These are phyloP conservation scores for Emmonsiellopsis sp. DNA, from an alignment of 2,329 filamentous ascomycete species.

Conservation along the genomic window DNA sequence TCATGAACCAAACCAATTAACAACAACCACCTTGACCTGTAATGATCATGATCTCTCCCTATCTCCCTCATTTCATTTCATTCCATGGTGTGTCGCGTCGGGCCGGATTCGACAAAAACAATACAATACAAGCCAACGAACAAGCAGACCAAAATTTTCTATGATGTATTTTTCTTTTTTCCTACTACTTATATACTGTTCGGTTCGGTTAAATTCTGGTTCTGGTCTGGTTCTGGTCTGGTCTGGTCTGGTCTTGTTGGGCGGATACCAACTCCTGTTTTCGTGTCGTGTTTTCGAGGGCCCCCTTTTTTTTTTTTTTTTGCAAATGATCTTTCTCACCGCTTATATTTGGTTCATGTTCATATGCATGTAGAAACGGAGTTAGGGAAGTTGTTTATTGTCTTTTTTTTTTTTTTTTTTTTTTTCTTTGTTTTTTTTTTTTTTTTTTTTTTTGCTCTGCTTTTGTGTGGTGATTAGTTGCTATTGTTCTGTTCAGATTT, in stretches of 20 bases:
- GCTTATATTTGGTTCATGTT: background rate
- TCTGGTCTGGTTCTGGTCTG: background rate
- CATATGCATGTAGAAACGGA: background rate
- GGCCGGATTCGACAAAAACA: background rate
- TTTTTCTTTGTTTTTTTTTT: background rate
- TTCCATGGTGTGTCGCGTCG: background rate
- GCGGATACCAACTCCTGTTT: no score
- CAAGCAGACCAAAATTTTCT: background rate
- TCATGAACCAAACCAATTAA: background rate
- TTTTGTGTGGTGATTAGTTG: background rate
- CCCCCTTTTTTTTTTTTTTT: background rate
- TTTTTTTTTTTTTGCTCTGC: background rate
- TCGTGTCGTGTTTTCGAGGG: no score
- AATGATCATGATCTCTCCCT: background rate
- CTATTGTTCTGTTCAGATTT: background rate
- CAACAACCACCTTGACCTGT: background rate
- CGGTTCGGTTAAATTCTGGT: background rate
- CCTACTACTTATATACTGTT: background rate
- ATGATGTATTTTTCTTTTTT: background rate
- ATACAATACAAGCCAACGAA: background rate
- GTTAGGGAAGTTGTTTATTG: background rate
- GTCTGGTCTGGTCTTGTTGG: background rate
- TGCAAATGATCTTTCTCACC: background rate
- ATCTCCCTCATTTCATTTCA: no score
- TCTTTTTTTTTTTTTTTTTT: background rate